A percentile compares a stretch with the other conserved stretches of the same genome.
Evolutionary conservation across 148 eudicot species (phyloP).

Genomic region (Talinum fruticosum): DNA sequence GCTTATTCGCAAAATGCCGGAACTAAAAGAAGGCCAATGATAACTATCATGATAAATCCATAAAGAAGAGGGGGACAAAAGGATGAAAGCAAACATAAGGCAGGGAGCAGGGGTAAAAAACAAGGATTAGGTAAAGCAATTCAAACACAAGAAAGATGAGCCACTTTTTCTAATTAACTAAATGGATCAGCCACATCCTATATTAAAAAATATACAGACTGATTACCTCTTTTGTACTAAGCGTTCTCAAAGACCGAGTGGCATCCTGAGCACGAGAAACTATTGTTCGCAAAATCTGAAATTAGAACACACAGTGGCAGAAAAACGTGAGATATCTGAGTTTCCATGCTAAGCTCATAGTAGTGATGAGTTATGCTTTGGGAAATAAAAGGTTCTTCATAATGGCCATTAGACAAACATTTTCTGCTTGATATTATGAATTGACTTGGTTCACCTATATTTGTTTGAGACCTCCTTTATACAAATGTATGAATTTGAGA

Average conservation of each 20-base stretch:
- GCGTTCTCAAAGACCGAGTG: constrained; percentile 61
- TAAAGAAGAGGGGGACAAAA: too few relatives aligned
- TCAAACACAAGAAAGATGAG: not conserved
- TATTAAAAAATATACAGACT: not conserved
- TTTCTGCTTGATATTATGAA: not conserved
- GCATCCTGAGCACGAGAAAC: constrained; percentile 69
- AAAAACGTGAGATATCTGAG: not conserved
- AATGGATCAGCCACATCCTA: not conserved
- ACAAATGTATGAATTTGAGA: too few relatives aligned
- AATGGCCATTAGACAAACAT: not conserved
- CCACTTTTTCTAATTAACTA: not conserved
- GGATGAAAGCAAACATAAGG: not conserved
- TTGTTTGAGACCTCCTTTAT: too few relatives aligned
- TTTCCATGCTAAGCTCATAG: not conserved
- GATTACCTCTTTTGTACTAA: constrained; percentile 90
- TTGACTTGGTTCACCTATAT: too few relatives aligned
- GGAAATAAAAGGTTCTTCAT: not conserved
- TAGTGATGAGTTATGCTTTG: not conserved
- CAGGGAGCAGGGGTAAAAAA: too few relatives aligned
- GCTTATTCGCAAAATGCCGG: constrained; percentile 88
- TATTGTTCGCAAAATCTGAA: constrained; percentile 76
- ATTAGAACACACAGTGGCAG: constrained; percentile 7
- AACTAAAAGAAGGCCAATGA: constrained; percentile 50
- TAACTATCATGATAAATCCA: not conserved
- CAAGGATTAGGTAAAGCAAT: not conserved